Conservation (phyloP, 306 rosid genomes). For the Luffa aegyptiaca region DNA sequence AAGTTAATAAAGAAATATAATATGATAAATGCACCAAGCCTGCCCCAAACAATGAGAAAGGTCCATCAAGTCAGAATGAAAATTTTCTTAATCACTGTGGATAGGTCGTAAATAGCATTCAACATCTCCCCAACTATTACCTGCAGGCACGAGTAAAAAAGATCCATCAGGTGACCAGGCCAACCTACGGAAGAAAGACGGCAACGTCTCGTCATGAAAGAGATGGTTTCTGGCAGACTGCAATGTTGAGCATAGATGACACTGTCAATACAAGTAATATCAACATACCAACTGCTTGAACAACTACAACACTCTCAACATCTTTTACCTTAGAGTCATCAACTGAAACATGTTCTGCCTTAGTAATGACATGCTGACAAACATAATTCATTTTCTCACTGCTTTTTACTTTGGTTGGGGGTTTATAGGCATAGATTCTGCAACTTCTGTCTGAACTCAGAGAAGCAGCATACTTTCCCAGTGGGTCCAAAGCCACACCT, state of each 20-base stretch:
- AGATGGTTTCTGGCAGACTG: conserved; percentile 68
- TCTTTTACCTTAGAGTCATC: conserved; percentile 63
- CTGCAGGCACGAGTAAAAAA: conserved; percentile 88
- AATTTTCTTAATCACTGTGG: background rate
- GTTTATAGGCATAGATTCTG: conserved; percentile 63
- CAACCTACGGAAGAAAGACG: conserved; percentile 89
- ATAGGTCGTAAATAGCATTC: conserved; percentile 9
- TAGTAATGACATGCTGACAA: conserved; percentile 68
- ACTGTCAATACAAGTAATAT: conserved; percentile 14
- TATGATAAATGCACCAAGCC: background rate
- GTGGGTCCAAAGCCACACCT: conserved; percentile 97
- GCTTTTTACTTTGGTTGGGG: conserved; percentile 51
- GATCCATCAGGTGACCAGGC: conserved; percentile 98
- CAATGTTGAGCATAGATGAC: conserved; percentile 19
- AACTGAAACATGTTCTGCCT: conserved; percentile 49
- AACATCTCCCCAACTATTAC: conserved; percentile 20
- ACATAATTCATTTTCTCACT: conserved; percentile 52
- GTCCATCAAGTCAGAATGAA: background rate
- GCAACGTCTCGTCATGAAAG: conserved; percentile 83
- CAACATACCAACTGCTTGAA: background rate
- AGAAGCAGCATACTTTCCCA: conserved; percentile 66
- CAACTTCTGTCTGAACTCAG: conserved; percentile 92
- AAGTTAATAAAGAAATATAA: background rate
- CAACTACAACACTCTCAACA: background rate
- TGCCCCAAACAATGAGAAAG: background rate